A percentile compares a stretch with the other conserved stretches of the same genome.
These are phyloP conservation scores for Apiospora phragmitis DNA, from an alignment of 2,329 filamentous ascomycete genomes.

Conservation along the genomic window DNA sequence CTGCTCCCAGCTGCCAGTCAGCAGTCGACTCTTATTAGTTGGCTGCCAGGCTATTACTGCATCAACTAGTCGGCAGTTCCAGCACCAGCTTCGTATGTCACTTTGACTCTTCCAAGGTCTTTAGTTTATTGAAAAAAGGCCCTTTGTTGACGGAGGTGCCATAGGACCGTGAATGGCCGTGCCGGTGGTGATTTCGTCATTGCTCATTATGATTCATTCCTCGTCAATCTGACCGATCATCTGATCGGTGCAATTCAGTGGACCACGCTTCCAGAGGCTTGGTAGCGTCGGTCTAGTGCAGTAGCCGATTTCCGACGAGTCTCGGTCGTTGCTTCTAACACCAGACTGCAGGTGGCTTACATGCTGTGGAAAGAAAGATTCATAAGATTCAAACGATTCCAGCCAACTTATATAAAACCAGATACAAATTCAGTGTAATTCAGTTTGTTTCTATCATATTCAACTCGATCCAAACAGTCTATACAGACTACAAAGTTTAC, in stretches of 20 bases:
- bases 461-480: neutral
- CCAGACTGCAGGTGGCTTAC: neutral
- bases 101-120: neutral
- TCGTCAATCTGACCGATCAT: slow-evolving; percentile 16
- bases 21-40: neutral
- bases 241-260: slow-evolving; percentile 19
- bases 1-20: neutral
- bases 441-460: neutral
- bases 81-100: no score
- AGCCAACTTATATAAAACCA: neutral
- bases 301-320: neutral
- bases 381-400: neutral
- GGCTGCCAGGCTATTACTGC: neutral
- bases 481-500: neutral
- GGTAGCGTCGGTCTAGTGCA: neutral
- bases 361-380: neutral
- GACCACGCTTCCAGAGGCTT: neutral
- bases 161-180: neutral
- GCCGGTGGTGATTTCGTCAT: neutral
- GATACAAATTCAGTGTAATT: neutral
- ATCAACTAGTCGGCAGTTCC: neutral
- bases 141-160: neutral
- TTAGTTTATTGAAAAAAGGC: neutral
- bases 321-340: neutral
- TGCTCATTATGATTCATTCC: slow-evolving; percentile 27